A percentile compares a stretch with the other conserved stretches of the same genome.
Conservation (phyloP, 805 yeast genomes). For the Novakomyces olei region DNA sequence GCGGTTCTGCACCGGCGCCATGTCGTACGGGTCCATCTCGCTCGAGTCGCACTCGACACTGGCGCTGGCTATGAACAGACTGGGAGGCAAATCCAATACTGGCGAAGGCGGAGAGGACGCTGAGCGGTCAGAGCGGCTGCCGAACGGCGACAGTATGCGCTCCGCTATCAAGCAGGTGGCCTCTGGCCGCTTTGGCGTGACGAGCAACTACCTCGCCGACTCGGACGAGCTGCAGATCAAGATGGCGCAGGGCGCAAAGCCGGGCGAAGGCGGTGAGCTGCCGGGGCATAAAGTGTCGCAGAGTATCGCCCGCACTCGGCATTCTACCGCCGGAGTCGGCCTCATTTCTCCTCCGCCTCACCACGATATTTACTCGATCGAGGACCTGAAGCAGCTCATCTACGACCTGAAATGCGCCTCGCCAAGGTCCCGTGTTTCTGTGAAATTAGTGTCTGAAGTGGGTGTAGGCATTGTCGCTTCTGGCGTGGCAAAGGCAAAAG, state of each 20-base stretch:
- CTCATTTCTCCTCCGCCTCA: slow-evolving; percentile 96
- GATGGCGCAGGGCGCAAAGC: slow-evolving; percentile 99
- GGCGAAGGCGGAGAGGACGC: slow-evolving; percentile 99
- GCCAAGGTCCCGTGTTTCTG: slow-evolving; percentile 93
- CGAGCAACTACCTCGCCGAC: slow-evolving; percentile 80
- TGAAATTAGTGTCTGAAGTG: slow-evolving; percentile 88
- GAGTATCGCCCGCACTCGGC: slow-evolving; percentile 82
- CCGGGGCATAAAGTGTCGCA: slow-evolving; percentile 84
- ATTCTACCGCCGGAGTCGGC: slow-evolving; percentile 92
- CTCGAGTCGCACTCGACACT: slow-evolving; percentile 96
- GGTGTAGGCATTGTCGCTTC: slow-evolving; percentile 99
- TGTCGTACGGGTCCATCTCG: slow-evolving; percentile 96
- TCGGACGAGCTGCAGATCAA: slow-evolving; percentile 95
- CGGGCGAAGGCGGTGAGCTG: slow-evolving; percentile 98
- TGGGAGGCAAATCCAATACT: slow-evolving; percentile 93
- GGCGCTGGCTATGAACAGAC: slow-evolving; percentile 95
- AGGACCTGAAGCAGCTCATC: slow-evolving; percentile 87
- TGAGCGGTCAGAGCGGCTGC: slow-evolving; percentile 57
- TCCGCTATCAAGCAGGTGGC: slow-evolving; percentile 98
- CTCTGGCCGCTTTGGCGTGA: slow-evolving; percentile 94
- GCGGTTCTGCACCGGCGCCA: slow-evolving; percentile 96
- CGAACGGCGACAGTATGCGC: slow-evolving; percentile 92
- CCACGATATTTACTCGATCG: slow-evolving; percentile 94
- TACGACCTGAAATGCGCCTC: slow-evolving; percentile 92
- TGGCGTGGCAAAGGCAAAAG: slow-evolving; percentile 97